phyloP scores from a whole-genome alignment of 139 green algal genomes.

The Chlamydomonas schloesseri region DNA sequence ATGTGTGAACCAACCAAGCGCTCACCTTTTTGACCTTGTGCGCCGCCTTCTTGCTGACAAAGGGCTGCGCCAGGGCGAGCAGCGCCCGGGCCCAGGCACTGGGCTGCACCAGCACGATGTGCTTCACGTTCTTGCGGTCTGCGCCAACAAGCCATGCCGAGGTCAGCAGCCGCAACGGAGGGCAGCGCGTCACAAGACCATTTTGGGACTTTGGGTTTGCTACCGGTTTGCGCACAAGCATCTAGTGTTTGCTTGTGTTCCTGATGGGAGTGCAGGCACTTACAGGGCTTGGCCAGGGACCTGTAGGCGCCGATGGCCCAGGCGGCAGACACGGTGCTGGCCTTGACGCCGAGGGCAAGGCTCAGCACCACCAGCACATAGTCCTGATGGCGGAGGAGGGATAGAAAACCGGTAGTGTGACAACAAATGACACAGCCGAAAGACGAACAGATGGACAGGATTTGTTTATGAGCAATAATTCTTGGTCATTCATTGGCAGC shows the following conservation, averaged over 20 bases:
- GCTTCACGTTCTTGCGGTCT: slow-evolving; percentile 85
- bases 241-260: too few species aligned
- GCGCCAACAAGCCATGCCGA: too few species aligned
- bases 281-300: slow-evolving; percentile 49
- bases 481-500: too few species aligned
- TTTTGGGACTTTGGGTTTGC: too few species aligned
- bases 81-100: slow-evolving; percentile 67
- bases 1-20: too few species aligned
- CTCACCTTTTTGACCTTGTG: slow-evolving; percentile 79
- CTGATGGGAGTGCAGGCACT: neutral
- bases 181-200: too few species aligned
- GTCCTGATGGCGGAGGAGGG: slow-evolving; percentile 7
- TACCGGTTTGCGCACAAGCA: too few species aligned
- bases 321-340: slow-evolving; percentile 24
- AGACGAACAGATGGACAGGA: too few species aligned
- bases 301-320: slow-evolving; percentile 83
- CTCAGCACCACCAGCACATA: slow-evolving; percentile 59
- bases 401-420: too few species aligned
- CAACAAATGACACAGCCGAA: too few species aligned
- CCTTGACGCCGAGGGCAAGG: slow-evolving; percentile 34
- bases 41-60: slow-evolving; percentile 76
- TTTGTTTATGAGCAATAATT: too few species aligned
- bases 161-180: neutral
- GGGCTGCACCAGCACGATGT: slow-evolving; percentile 81
- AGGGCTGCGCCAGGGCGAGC: slow-evolving; percentile 74